phyloP scores from a whole-genome alignment of 345 rosid genomes.

The Sisymbrium irio region DNA sequence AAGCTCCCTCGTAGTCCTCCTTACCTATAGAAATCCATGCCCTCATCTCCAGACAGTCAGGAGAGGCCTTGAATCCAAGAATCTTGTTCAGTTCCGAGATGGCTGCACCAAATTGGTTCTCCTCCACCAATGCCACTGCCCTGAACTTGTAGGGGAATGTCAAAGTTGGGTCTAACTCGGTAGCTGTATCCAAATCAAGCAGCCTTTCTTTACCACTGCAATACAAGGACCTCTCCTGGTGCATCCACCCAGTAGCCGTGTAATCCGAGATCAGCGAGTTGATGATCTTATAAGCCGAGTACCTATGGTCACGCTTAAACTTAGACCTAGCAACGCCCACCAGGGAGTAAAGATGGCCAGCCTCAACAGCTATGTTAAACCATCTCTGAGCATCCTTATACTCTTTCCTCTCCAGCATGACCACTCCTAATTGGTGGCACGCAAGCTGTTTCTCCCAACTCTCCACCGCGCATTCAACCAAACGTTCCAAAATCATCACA shows the following conservation, averaged over 20 bases:
- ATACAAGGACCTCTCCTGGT: constrained; percentile 85
- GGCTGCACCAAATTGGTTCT: constrained; percentile 62
- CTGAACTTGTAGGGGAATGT: constrained; percentile 82
- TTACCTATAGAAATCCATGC: constrained; percentile 79
- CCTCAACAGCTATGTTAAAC: constrained; percentile 68
- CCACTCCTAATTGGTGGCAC: constrained; percentile 77
- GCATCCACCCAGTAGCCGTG: constrained; percentile 84
- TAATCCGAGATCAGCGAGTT: constrained; percentile 57
- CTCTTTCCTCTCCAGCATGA: constrained; percentile 87
- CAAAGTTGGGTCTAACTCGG: constrained; percentile 85
- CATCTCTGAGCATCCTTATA: constrained; percentile 83
- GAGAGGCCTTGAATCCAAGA: constrained; percentile 69
- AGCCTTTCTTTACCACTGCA: constrained; percentile 73
- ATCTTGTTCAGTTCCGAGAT: constrained; percentile 75
- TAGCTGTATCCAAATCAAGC: constrained; percentile 64
- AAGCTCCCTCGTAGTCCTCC: constrained; percentile 79
- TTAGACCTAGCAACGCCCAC: constrained; percentile 89
- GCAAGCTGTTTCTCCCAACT: constrained; percentile 88
- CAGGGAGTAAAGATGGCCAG: constrained; percentile 68
- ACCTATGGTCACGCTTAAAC: constrained; percentile 83
- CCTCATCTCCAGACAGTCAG: constrained; percentile 87
- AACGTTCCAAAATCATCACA: constrained; percentile 82
- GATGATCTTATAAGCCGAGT: constrained; percentile 79
- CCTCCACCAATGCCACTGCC: constrained; percentile 72
- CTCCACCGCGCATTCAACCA: constrained; percentile 62